Base-by-base conservation (phyloP, 345 rosid genomes). In the Eucalyptus pauciflora region DNA sequence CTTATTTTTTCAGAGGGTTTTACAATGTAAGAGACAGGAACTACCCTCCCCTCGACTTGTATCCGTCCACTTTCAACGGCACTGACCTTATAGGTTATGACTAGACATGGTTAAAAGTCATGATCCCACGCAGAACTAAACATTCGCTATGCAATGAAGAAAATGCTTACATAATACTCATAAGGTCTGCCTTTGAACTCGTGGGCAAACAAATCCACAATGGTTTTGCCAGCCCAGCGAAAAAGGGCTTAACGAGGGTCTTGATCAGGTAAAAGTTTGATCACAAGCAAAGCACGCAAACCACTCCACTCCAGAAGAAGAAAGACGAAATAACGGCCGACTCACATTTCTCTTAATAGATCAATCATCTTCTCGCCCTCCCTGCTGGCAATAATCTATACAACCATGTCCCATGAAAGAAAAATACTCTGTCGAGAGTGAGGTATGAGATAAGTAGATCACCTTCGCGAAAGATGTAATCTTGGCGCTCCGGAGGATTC, bases 11-110 rank as follows among this genome's bases (percentile, higher is more conserved):
- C 98, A 0, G 97, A 95, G 0, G 96, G 90, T 91, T 89, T 97
- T 41, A 97, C 98, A 33, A 94, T 87, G 88, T 95, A 97, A 1
- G 99, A 96, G 91, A 96, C 95, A 2, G 95, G 94, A 86, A 97
- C 97, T 89, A 81, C 91, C 86, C 95, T 93, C 85, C 96, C 99
- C 90, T 98, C 97, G 89, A 97, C 98, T 94, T 92, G 96, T 56
- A 98, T 95, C 90, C 98, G 94, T 80, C 98, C 97, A 93, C 94
- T 89, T 94, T 98, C 91, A 25, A 97, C 98, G 8, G 98, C 99
- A 92, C 93, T 91, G 89, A 94, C 97, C 99, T 97, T 97, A 89
- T 88, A 92, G 15, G 49, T 56, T 37, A 85, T 24, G 29, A 52
- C 48, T 3, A 51, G 18, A 25, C 87, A 50, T 46, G 29, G 46